A percentile compares a stretch with the other conserved stretches of the same genome.
phyloP scores from a whole-genome alignment of 164 flowering plant genomes.

The Platanus orientalis region DNA sequence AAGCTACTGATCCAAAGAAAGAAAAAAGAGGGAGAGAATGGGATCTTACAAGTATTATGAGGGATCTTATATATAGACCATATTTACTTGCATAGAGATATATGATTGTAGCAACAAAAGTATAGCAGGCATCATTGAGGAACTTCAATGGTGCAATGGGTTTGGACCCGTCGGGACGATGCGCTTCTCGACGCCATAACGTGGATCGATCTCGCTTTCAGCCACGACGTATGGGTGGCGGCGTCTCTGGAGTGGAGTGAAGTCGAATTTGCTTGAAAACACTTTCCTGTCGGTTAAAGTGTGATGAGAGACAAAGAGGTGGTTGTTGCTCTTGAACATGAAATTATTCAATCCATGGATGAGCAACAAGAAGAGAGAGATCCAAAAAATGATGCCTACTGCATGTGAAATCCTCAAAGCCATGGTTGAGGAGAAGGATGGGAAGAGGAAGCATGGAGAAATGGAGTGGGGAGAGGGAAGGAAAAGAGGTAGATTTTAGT shows the following conservation, averaged over 20 bases:
- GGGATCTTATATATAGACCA: neutral
- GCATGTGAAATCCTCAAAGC: slow-evolving; percentile 22
- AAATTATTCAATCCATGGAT: slow-evolving; percentile 23
- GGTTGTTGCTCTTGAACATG: slow-evolving; percentile 11
- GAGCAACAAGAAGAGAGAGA: slow-evolving; percentile 35
- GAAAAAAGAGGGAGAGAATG: neutral
- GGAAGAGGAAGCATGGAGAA: slow-evolving; percentile 38
- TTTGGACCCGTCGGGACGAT: slow-evolving; percentile 55
- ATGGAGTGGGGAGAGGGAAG: too few species aligned
- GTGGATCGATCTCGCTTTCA: slow-evolving; percentile 39
- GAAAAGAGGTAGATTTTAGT: slow-evolving; percentile 1
- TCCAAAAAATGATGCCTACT: slow-evolving; percentile 26
- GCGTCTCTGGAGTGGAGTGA: slow-evolving; percentile 25
- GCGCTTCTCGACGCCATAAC: slow-evolving; percentile 35
- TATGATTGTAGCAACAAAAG: neutral
- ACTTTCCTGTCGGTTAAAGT: slow-evolving; percentile 26
- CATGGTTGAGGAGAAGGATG: slow-evolving; percentile 20
- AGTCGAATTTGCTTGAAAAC: slow-evolving; percentile 34
- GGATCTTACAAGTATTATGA: neutral
- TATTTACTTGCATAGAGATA: neutral
- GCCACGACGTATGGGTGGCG: slow-evolving; percentile 6
- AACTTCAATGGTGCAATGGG: slow-evolving; percentile 38
- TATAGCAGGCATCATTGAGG: neutral
- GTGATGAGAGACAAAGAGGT: slow-evolving; percentile 3
- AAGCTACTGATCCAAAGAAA: neutral